Conservation (phyloP, 1,284 basidiomycete genomes). For the Pseudozyma sp. region DNA sequence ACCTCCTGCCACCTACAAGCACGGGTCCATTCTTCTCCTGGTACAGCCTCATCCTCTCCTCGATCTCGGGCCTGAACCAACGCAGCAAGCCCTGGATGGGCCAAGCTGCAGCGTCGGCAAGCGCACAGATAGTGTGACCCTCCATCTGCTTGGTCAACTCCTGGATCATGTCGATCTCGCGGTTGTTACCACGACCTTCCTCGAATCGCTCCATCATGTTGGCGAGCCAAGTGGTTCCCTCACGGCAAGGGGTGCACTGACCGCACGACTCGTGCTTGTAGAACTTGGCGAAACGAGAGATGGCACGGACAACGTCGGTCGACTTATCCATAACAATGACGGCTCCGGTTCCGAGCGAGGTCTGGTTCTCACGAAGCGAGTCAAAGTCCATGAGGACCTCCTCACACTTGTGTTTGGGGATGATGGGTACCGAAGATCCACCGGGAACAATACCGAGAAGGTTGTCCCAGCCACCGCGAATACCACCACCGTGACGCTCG, state of each 20-base stretch:
- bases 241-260: conserved; percentile 95
- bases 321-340: conserved; percentile 99
- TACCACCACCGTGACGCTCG: conserved; percentile 96
- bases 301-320: conserved; percentile 85
- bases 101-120: conserved; percentile 98
- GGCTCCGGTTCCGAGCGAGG: conserved; percentile 94
- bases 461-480: conserved; percentile 95
- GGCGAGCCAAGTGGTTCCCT: conserved; percentile 74
- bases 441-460: conserved; percentile 93
- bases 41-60: conserved; percentile 84
- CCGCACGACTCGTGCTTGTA: conserved; percentile 96
- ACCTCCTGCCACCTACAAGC: conserved; percentile 85
- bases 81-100: conserved; percentile 95
- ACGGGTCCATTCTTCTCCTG: conserved; percentile 84
- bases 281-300: conserved; percentile 83
- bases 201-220: conserved; percentile 74
- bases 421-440: conserved; percentile 93
- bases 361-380: conserved; percentile 92
- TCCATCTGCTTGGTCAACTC: conserved; percentile 84
- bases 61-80: conserved; percentile 84
- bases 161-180: conserved; percentile 90
- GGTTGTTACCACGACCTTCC: conserved; percentile 85
- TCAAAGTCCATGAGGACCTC: conserved; percentile 88
- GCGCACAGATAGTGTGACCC: conserved; percentile 85
- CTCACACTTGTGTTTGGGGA: conserved; percentile 76